Base-by-base conservation (phyloP, 2,329 filamentous ascomycete species). In the Simplicillium aogashimaense region DNA sequence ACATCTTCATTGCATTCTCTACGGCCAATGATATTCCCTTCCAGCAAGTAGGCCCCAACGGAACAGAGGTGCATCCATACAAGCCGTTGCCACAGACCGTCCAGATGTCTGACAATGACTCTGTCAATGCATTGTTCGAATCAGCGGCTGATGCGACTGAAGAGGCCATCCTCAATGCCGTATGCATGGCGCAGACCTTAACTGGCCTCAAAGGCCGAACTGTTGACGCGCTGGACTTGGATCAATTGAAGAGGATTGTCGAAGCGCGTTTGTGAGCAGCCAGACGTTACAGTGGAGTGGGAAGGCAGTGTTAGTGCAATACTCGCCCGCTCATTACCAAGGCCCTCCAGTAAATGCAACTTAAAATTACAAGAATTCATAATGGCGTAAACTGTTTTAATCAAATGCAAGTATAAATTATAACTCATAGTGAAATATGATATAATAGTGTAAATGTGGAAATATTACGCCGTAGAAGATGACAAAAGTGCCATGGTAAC, bases 1-100 rank as follows among this genome's bases (percentile, higher is more conserved):
- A 81, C 45, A 70, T 81, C 42, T 78, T 80, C 51, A 61, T 81
- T 9, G 76, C 76, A 2, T 72, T 81, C 44, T 78, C 74, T 18
- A 81, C 76, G 1, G 74, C 63, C 10, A 74, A 70, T 41, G 54
- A 60, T 30, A 55, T 72, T 14, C 65, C 57, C 3, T 48, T 59
- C 12, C 52, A 45, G 4, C 53, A 50, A 25, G 20, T 25, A 6
- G 20, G 20, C 20, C 31, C 51, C 54, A 17, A 42, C 48, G 3
- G 42, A 37, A 1, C 20, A 9, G 55, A 59, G 15, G 58, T 66
- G 4, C 64, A 76, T 38, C 57, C 57, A 1, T 64, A 56, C 45
- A 61, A 60, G 48, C 55, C 64, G 6, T 50, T 49, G 17, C 43
- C 58, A 4, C 30, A 59, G 29, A 43, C 50, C 0, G 59, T 73